phyloP scores from a whole-genome alignment of 495 filamentous ascomycete species.

The Penicillium malachiteum region DNA sequence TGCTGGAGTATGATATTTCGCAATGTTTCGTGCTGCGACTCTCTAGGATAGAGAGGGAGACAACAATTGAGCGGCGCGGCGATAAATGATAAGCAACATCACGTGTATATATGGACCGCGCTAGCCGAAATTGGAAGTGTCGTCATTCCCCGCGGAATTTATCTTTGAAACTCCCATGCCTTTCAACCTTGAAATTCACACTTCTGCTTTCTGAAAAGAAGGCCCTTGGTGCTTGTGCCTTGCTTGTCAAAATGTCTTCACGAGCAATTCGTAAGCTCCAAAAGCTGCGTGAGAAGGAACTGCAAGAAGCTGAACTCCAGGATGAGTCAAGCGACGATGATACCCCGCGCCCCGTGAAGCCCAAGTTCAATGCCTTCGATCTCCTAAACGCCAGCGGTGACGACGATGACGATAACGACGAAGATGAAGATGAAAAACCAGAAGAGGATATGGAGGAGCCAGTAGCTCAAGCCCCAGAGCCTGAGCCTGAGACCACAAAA shows the following conservation, averaged over 20 bases:
- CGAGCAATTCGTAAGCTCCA: slow-evolving; percentile 77
- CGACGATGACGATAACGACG: slow-evolving; percentile 66
- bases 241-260: slow-evolving; percentile 63
- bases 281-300: slow-evolving; percentile 61
- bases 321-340: slow-evolving; percentile 55
- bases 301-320: slow-evolving; percentile 48
- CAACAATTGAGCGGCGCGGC: not conserved
- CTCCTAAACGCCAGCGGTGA: slow-evolving; percentile 53
- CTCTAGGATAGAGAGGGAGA: not conserved
- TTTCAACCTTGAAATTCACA: not conserved
- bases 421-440: slow-evolving; percentile 38
- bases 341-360: slow-evolving; percentile 30
- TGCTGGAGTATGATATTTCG: slow-evolving; percentile 6
- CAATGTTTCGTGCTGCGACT: slow-evolving; percentile 4
- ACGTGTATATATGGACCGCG: slow-evolving; percentile 21
- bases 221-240: not conserved
- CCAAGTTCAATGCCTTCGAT: slow-evolving; percentile 51
- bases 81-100: slow-evolving; percentile 15
- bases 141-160: slow-evolving; percentile 44
- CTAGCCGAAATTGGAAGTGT: slow-evolving; percentile 33
- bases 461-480: slow-evolving; percentile 15
- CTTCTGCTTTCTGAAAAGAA: no score
- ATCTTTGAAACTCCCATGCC: slow-evolving; percentile 1
- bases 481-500: slow-evolving; percentile 17
- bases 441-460: slow-evolving; percentile 33